Base-by-base conservation (phyloP, 2,329 filamentous ascomycete species). In the Raffaelea deltoideospora region DNA sequence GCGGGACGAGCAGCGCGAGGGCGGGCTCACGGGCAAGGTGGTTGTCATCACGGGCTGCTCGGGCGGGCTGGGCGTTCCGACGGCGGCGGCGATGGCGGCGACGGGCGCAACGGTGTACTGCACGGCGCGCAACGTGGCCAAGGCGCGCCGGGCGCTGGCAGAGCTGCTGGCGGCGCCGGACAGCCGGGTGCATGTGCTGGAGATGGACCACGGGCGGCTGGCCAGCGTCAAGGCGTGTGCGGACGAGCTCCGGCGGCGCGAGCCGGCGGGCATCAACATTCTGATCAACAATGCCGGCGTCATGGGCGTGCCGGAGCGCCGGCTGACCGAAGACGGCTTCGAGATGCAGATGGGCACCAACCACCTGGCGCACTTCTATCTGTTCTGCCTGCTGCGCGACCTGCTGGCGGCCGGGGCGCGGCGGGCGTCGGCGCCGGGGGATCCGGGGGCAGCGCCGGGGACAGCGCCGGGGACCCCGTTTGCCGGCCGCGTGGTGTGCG, bases 261-360 rank as follows among this genome's bases (percentile, higher is more conserved):
- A 37, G 13, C 5, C 28, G 6, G 40, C 45, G 31, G 43, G 43
- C 26, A 18, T 54, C 35, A 46, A 40, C 35, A 38, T 47, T 10
- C 44, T 67, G 19, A 50, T 67, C 50, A 55, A 53, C 49, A 66
- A 65, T 41, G 62, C 57, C 1, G 63, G 58, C 9, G 54, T 69
- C 27, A 64, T 68, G 55, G 52, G 8, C 31, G 41, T 22, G 50
- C 58, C 5, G 41, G 56, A 36, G 19, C 49, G 41, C 48, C 45
- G 28, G 23, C 29, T 40, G 39, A 67, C 61, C 1, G 41, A 44
- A 11, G 63, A 67, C 43, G 64, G 64, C 17, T 60, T 60, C 41
- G 68, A 72, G 41, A 47, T 48, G 0, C 67, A 71, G 39, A 62
- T 71, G 41, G 65, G 57, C 28, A 64, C 57, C 7, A 69, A 69